Evolutionary conservation across 495 filamentous ascomycete species (phyloP).

Genomic region (Letharia lupina): DNA sequence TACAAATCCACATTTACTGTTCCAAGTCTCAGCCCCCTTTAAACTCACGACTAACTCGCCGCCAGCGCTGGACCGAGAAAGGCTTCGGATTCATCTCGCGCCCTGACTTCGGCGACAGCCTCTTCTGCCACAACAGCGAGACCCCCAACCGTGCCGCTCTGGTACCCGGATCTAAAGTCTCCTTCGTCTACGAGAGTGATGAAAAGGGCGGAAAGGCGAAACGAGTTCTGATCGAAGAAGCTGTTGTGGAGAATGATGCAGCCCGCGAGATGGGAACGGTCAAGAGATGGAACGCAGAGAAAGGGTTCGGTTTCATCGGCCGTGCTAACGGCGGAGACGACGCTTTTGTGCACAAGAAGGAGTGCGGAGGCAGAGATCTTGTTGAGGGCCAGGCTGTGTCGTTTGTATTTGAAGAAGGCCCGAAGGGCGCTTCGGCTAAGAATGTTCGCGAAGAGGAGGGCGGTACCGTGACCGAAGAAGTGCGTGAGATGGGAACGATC

Average conservation of each 20-base stretch:
- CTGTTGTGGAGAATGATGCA: background rate
- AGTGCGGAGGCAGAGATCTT: constrained; percentile 3
- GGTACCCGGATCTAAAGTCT: constrained; percentile 14
- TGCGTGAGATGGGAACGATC: constrained; percentile 12
- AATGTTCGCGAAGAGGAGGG: constrained; percentile 14
- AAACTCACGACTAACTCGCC: background rate
- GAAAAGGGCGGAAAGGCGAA: constrained; percentile 17
- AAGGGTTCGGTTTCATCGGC: constrained; percentile 17
- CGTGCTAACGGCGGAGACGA: constrained; percentile 11
- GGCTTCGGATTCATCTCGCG: constrained; percentile 20
- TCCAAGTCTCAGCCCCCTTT: background rate
- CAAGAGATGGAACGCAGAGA: constrained; percentile 19
- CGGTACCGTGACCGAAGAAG: background rate
- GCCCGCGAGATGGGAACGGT: constrained; percentile 9
- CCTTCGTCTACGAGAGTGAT: constrained; percentile 16
- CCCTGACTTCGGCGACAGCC: constrained; percentile 5
- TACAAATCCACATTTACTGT: background rate
- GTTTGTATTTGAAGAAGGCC: constrained; percentile 15
- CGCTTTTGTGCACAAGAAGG: background rate
- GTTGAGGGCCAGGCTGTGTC: constrained; percentile 7
- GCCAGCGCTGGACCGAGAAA: constrained; percentile 18
- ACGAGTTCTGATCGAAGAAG: constrained; percentile 14
- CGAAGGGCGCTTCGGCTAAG: constrained; percentile 15
- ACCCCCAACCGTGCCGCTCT: constrained; percentile 4
- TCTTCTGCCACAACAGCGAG: constrained; percentile 16